Conservation (phyloP, 2,329 filamentous ascomycete species). For the Helotiales sp. region DNA sequence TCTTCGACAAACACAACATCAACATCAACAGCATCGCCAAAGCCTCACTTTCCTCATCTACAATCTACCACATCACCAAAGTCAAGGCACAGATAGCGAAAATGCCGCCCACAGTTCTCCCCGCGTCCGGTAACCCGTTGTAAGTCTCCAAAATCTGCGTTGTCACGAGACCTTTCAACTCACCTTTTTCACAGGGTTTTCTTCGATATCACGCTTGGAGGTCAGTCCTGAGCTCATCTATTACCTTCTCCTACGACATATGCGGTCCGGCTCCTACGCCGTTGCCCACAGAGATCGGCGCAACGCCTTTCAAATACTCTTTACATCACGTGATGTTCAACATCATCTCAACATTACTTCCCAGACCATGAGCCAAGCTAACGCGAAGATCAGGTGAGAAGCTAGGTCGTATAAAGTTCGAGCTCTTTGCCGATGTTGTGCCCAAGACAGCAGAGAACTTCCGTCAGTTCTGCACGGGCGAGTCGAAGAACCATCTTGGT, state of each 20-base stretch:
- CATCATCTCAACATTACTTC: background rate
- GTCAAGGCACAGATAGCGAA: background rate
- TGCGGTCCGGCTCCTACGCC: background rate
- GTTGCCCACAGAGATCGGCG: too few relatives aligned
- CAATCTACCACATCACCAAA: background rate
- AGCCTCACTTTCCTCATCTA: background rate
- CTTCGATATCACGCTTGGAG: conserved; percentile 80
- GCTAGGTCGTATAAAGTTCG: conserved; percentile 85
- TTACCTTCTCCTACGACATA: conserved; percentile 2
- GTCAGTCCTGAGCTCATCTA: conserved; percentile 51
- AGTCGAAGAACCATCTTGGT: conserved; percentile 78
- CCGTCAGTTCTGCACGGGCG: conserved; percentile 94
- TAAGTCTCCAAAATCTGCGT: conserved; percentile 41
- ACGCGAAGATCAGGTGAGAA: conserved; percentile 68
- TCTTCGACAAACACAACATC: background rate
- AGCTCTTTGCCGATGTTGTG: conserved; percentile 84
- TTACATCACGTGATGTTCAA: conserved; percentile 37
- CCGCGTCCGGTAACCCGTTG: conserved; percentile 51
- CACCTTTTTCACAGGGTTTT: conserved; percentile 46
- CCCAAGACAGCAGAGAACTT: conserved; percentile 96
- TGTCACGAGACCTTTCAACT: conserved; percentile 27
- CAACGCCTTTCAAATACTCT: background rate
- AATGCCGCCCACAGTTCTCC: conserved; percentile 48
- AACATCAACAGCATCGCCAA: conserved; percentile 6
- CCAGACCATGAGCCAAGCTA: background rate